These are phyloP conservation scores for Friedmanniomyces simplex DNA, from an alignment of 495 filamentous ascomycete genomes.

Conservation along the genomic window DNA sequence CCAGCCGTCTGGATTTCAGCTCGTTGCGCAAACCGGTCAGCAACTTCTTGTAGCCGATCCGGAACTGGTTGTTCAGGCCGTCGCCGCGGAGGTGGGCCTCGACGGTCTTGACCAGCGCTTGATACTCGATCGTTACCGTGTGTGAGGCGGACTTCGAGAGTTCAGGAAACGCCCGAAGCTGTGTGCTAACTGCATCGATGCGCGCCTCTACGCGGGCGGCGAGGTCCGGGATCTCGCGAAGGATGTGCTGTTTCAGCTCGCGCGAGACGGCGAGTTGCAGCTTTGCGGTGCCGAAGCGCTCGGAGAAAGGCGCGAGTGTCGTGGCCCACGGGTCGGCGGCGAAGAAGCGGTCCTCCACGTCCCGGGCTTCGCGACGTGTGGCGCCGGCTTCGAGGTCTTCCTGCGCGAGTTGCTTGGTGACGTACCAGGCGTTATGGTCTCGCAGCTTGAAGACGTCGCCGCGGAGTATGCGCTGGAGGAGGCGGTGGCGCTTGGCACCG, in stretches of 20 bases:
- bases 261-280: constrained; percentile 32
- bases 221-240: constrained; percentile 30
- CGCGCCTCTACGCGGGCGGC: constrained; percentile 24
- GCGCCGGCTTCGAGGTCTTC: constrained; percentile 30
- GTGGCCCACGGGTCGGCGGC: constrained; percentile 32
- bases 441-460: constrained; percentile 44
- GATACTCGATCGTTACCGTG: constrained; percentile 20
- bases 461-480: constrained; percentile 50
- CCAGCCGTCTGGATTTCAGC: constrained; percentile 18
- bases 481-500: constrained; percentile 29
- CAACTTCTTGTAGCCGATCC: constrained; percentile 13
- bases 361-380: constrained; percentile 30
- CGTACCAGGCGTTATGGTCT: constrained; percentile 37
- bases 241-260: constrained; percentile 27
- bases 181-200: constrained; percentile 20
- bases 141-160: constrained; percentile 23
- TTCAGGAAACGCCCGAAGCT: constrained; percentile 28
- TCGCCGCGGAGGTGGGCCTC: constrained; percentile 19
- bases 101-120: constrained; percentile 15
- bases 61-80: constrained; percentile 23
- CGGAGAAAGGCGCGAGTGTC: constrained; percentile 20
- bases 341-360: constrained; percentile 34
- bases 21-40: constrained; percentile 12
- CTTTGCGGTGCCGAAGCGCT: constrained; percentile 32
- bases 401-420: constrained; percentile 39